These are phyloP conservation scores for Debaryomyces castellii DNA, from an alignment of 805 yeast genomes.

Conservation along the genomic window DNA sequence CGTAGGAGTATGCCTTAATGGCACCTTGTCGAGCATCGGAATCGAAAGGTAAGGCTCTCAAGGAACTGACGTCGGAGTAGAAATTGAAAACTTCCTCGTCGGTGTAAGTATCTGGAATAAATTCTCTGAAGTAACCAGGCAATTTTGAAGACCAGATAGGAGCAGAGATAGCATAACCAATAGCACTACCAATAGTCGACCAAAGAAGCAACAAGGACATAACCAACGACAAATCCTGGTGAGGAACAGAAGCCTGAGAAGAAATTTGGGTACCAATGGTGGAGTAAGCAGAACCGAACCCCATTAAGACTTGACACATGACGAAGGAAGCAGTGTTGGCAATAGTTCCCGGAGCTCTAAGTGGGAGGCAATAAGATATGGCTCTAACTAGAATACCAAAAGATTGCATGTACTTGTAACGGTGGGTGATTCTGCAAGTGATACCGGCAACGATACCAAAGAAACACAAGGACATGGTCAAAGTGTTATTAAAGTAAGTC, in stretches of 20 bases:
- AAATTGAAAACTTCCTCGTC: conserved; percentile 16
- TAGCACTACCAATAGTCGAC: conserved; percentile 36
- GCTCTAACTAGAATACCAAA: conserved; percentile 17
- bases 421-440: conserved; percentile 30
- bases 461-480: conserved; percentile 34
- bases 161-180: conserved; percentile 40
- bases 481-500: conserved; percentile 37
- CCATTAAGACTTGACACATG: conserved; percentile 31
- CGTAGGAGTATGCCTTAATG: conserved; percentile 29
- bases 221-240: conserved; percentile 40
- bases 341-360: not conserved
- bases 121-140: conserved; percentile 24
- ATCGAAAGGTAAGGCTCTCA: conserved; percentile 21
- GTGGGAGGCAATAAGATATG: not conserved
- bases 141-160: conserved; percentile 30
- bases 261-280: conserved; percentile 36
- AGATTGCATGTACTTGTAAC: conserved; percentile 36
- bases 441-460: conserved; percentile 39
- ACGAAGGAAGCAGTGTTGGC: conserved; percentile 28
- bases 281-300: conserved; percentile 41
- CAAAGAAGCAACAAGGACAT: conserved; percentile 34
- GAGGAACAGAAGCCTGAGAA: conserved; percentile 42
- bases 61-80: conserved; percentile 18
- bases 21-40: conserved; percentile 28
- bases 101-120: conserved; percentile 21